phyloP scores from a whole-genome alignment of 352 stramenopile genomes.

The Pythium grandisporangium region DNA sequence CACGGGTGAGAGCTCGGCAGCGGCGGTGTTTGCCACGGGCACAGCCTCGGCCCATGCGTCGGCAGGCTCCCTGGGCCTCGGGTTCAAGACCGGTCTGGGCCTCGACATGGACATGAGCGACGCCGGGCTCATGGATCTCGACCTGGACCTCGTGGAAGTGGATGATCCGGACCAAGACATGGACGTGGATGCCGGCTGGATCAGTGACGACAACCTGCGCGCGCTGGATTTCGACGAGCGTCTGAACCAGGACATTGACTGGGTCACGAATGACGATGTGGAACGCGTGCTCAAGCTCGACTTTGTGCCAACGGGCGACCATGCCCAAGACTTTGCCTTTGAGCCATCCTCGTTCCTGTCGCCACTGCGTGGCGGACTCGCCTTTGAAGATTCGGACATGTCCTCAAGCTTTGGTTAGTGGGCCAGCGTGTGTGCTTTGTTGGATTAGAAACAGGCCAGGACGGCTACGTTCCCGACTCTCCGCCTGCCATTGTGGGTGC shows the following conservation, averaged over 20 bases:
- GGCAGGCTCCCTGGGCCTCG: not conserved
- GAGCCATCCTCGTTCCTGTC: constrained; percentile 38
- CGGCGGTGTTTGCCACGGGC: not conserved
- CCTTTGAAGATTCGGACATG: constrained; percentile 47
- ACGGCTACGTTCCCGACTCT: not conserved
- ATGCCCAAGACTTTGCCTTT: constrained; percentile 64
- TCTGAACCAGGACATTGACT: constrained; percentile 78
- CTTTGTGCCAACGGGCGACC: constrained; percentile 29
- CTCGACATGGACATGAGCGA: constrained; percentile 6
- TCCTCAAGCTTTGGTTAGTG: constrained; percentile 70
- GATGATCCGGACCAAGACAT: constrained; percentile 10
- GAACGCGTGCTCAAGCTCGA: constrained; percentile 49
- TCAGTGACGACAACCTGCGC: constrained; percentile 74
- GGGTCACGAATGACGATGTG: constrained; percentile 62
- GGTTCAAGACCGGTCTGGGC: not conserved
- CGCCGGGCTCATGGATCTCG: constrained; percentile 6
- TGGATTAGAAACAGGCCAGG: constrained; percentile 5
- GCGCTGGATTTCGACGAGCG: constrained; percentile 66
- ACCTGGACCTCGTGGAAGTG: constrained; percentile 8
- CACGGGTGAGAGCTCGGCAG: too few species aligned
- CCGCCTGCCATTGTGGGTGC: too few species aligned
- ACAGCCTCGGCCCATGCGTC: not conserved
- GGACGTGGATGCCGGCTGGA: constrained; percentile 44
- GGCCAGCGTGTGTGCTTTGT: constrained; percentile 23
- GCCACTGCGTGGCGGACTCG: constrained; percentile 32